phyloP scores from a whole-genome alignment of 176 grass and related monocot species.

The Juncus effusus region DNA sequence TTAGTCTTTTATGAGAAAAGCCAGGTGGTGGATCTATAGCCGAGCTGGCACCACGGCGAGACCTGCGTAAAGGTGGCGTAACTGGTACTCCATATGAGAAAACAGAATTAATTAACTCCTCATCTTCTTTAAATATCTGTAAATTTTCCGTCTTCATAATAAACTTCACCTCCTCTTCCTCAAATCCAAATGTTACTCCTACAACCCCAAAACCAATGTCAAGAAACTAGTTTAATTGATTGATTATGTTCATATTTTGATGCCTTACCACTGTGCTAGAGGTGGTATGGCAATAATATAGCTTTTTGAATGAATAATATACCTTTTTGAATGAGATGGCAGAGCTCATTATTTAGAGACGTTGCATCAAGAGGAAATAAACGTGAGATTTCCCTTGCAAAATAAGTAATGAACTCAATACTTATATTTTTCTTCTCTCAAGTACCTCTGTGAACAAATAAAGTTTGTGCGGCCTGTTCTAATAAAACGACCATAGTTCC shows the following conservation, averaged over 20 bases:
- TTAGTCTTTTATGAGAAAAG: constrained; percentile 2
- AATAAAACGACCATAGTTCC: constrained; percentile 26
- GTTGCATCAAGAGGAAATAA: constrained; percentile 24
- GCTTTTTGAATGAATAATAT: not conserved
- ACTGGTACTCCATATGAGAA: constrained; percentile 17
- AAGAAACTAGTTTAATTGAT: constrained; percentile 9
- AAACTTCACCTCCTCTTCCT: constrained; percentile 34
- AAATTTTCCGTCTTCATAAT: constrained; percentile 42
- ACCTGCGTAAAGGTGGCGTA: not conserved
- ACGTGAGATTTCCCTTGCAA: constrained; percentile 24
- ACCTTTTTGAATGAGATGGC: constrained; percentile 19
- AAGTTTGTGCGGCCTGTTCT: constrained; percentile 16
- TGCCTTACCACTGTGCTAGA: too few relatives aligned
- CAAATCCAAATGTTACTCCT: constrained; percentile 24
- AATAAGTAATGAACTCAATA: constrained; percentile 32
- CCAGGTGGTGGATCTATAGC: not conserved
- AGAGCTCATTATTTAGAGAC: constrained; percentile 17
- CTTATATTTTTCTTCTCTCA: constrained; percentile 15
- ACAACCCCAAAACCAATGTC: constrained; percentile 16
- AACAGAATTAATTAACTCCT: constrained; percentile 18
- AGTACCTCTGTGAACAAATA: constrained; percentile 28
- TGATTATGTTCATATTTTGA: too few relatives aligned
- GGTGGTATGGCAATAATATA: constrained; percentile 17
- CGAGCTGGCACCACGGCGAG: not conserved
- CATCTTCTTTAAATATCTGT: constrained; percentile 30